phyloP scores from a whole-genome alignment of 805 yeast genomes.

The Cyberlindnera mycetangii region DNA sequence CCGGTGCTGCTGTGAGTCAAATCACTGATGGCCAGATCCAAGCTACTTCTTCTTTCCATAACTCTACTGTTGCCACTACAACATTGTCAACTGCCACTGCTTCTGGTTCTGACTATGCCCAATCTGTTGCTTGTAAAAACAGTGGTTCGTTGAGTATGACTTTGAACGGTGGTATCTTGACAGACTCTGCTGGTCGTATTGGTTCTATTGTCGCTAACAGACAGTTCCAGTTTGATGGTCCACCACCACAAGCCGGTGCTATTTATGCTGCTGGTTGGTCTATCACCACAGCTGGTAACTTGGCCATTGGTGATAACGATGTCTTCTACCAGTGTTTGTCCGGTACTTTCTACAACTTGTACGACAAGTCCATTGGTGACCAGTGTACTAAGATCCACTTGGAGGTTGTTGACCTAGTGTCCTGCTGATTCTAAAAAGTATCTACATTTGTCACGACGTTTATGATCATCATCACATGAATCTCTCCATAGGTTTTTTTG shows the following conservation, averaged over 20 bases:
- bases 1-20: constrained; percentile 34
- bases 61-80: constrained; percentile 10
- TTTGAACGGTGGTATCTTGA: constrained; percentile 48
- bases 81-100: constrained; percentile 8
- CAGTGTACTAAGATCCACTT: constrained; percentile 65
- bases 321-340: constrained; percentile 73
- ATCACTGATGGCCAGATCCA: constrained; percentile 46
- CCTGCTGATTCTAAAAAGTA: constrained; percentile 5
- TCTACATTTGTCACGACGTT: constrained; percentile 1
- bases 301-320: constrained; percentile 60
- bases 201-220: constrained; percentile 81
- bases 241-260: constrained; percentile 80
- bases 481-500: too few species aligned
- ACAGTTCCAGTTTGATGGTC: constrained; percentile 86
- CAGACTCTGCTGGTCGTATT: constrained; percentile 61
- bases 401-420: constrained; percentile 52
- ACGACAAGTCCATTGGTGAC: constrained; percentile 57
- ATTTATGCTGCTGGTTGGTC: constrained; percentile 70
- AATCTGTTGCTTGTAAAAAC: constrained; percentile 40
- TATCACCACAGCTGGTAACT: constrained; percentile 50
- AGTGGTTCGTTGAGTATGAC: constrained; percentile 52
- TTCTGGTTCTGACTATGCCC: constrained; percentile 9
- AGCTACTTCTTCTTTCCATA: constrained; percentile 14
- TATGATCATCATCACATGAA: too few species aligned
- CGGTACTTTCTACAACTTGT: constrained; percentile 76